Evolutionary conservation across 129 eudicot genomes (phyloP).

Genomic region (Oenanthe sinensis): DNA sequence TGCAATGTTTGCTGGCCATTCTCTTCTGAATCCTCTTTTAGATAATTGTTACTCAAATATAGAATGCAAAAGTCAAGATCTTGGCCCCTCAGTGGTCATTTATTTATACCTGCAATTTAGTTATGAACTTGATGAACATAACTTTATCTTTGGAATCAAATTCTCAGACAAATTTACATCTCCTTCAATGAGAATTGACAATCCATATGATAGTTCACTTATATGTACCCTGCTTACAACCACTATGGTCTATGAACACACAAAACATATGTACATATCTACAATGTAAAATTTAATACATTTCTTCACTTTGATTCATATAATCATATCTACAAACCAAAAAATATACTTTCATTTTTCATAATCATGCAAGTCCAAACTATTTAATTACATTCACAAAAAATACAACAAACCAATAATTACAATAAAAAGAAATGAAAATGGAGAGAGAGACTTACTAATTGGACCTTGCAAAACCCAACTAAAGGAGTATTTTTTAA

Average conservation of each 20-base stretch:
- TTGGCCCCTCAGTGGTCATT: background rate
- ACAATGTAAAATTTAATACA: too few relatives aligned
- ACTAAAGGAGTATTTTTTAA: background rate
- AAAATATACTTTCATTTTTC: background rate
- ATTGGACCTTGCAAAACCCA: background rate
- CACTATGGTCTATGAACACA: too few relatives aligned
- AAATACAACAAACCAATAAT: too few relatives aligned
- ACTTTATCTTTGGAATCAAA: background rate
- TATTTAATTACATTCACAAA: too few relatives aligned
- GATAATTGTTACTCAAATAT: background rate
- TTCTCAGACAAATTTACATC: background rate
- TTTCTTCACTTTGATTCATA: background rate
- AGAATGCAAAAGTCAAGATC: background rate
- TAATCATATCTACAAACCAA: background rate
- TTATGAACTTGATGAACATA: background rate
- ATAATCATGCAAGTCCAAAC: too few relatives aligned
- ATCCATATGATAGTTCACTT: too few relatives aligned
- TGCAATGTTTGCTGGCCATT: conserved; percentile 7
- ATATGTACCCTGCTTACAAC: too few relatives aligned
- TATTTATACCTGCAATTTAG: background rate
- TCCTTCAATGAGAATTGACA: too few relatives aligned
- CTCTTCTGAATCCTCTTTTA: background rate
- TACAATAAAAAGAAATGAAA: background rate
- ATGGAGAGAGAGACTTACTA: background rate
- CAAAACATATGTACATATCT: too few relatives aligned